Percentiles rank a stretch among this genome's conserved stretches.
These are phyloP conservation scores for Hypoxylon fragiforme DNA, from an alignment of 495 filamentous ascomycete species.

Conservation along the genomic window DNA sequence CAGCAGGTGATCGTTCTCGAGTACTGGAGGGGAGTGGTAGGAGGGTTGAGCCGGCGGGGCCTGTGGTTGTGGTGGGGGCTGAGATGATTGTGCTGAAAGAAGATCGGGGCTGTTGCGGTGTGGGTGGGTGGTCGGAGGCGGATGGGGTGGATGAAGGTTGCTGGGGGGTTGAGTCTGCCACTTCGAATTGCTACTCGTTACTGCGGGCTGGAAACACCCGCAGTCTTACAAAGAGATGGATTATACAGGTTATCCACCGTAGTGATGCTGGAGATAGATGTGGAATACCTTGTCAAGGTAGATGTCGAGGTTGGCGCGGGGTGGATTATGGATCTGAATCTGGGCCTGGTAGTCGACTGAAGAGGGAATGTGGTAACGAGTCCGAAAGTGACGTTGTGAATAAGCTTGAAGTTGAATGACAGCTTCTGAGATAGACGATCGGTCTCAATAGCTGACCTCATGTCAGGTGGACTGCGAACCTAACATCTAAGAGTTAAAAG, in stretches of 20 bases:
- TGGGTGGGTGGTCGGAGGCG: slow-evolving; percentile 51
- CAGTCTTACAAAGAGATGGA: slow-evolving; percentile 25
- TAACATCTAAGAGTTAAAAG: slow-evolving; percentile 10
- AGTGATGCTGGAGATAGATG: slow-evolving; percentile 7
- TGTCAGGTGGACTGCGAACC: slow-evolving; percentile 32
- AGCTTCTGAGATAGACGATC: slow-evolving; percentile 23
- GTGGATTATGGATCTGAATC: not conserved
- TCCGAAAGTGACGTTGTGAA: slow-evolving; percentile 20
- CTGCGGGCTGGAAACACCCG: slow-evolving; percentile 37
- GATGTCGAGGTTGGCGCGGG: slow-evolving; percentile 7
- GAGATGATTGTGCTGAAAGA: slow-evolving; percentile 45
- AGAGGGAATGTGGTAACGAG: slow-evolving; percentile 10
- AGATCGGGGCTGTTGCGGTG: slow-evolving; percentile 42
- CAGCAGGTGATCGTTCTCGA: slow-evolving; percentile 10
- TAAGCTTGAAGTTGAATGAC: slow-evolving; percentile 33
- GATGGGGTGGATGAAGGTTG: slow-evolving; percentile 34
- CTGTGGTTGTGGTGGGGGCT: slow-evolving; percentile 34
- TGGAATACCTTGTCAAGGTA: slow-evolving; percentile 10
- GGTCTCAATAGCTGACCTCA: slow-evolving; percentile 34
- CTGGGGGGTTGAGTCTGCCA: slow-evolving; percentile 50
- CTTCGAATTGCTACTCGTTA: slow-evolving; percentile 43
- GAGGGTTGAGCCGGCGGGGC: slow-evolving; percentile 17
- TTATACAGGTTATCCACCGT: slow-evolving; percentile 11
- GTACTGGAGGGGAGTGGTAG: slow-evolving; percentile 12
- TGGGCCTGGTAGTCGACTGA: slow-evolving; percentile 1